phyloP scores from a whole-genome alignment of 1,284 basidiomycete species.

The Ceratorhiza oryzae-sativae region DNA sequence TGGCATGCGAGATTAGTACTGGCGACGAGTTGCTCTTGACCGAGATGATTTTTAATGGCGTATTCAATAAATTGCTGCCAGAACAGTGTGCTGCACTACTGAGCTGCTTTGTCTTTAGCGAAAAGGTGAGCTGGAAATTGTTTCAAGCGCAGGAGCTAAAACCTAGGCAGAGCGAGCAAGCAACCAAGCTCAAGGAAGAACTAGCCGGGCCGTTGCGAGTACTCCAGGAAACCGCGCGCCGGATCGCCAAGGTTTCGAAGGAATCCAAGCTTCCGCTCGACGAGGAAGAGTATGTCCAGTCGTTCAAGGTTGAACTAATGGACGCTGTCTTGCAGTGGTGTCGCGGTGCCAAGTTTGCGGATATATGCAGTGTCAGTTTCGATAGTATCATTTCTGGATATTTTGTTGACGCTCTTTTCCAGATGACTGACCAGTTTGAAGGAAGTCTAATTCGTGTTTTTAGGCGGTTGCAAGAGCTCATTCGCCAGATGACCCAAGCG shows the following conservation, averaged over 20 bases:
- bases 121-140: conserved; percentile 61
- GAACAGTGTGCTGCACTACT: conserved; percentile 93
- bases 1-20: conserved; percentile 97
- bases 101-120: conserved; percentile 96
- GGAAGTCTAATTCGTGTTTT: conserved; percentile 95
- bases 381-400: background rate
- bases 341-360: conserved; percentile 93
- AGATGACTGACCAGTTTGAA: conserved; percentile 97
- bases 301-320: conserved; percentile 99
- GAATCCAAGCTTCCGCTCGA: conserved; percentile 89
- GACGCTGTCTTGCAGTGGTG: conserved; percentile 98
- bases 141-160: background rate
- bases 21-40: conserved; percentile 97
- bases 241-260: conserved; percentile 95
- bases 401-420: conserved; percentile 29
- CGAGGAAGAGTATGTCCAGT: conserved; percentile 94
- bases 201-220: conserved; percentile 89
- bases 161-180: conserved; percentile 79
- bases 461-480: conserved; percentile 89
- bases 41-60: conserved; percentile 97
- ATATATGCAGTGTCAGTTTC: conserved; percentile 87
- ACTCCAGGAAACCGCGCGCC: conserved; percentile 93
- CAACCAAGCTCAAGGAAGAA: conserved; percentile 88
- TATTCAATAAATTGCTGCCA: conserved; percentile 88
- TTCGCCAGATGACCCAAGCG: conserved; percentile 94